Percentiles rank a stretch among this genome's conserved stretches.
These are phyloP conservation scores for Sclerospora graminicola DNA, from an alignment of 352 stramenopile genomes.

Conservation along the genomic window DNA sequence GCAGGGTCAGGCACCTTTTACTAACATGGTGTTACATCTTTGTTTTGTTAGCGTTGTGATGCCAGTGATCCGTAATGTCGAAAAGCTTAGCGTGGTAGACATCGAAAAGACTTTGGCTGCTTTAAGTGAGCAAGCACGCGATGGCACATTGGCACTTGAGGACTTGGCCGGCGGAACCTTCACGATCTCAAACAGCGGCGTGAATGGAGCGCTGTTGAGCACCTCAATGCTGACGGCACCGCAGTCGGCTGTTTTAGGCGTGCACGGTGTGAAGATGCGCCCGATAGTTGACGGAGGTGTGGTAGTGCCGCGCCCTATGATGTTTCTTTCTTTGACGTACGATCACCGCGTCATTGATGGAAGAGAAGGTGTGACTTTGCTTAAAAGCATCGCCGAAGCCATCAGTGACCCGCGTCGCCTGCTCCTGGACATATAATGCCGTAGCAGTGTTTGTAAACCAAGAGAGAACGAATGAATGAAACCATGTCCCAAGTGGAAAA, in stretches of 20 bases:
- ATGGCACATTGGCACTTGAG: constrained; percentile 58
- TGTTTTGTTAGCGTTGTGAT: constrained; percentile 86
- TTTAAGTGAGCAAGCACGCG: constrained; percentile 70
- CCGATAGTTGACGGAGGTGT: constrained; percentile 88
- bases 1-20: background rate
- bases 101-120: constrained; percentile 93
- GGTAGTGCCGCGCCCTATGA: constrained; percentile 97
- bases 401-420: constrained; percentile 93
- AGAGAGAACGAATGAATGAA: constrained; percentile 3
- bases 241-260: constrained; percentile 96
- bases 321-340: constrained; percentile 99
- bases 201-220: constrained; percentile 95
- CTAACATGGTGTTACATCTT: constrained; percentile 4
- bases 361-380: constrained; percentile 98
- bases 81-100: constrained; percentile 93
- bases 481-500: constrained; percentile 10
- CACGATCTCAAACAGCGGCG: constrained; percentile 96
- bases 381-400: constrained; percentile 97
- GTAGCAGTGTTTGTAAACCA: background rate
- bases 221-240: constrained; percentile 98
- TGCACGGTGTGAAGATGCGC: constrained; percentile 97
- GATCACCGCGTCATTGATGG: constrained; percentile 99
- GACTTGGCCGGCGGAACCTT: constrained; percentile 98
- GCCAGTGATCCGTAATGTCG: constrained; percentile 96
- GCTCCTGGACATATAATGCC: constrained; percentile 69